phyloP scores from a whole-genome alignment of 1,284 basidiomycete species.

The Kwoniella shivajii region DNA sequence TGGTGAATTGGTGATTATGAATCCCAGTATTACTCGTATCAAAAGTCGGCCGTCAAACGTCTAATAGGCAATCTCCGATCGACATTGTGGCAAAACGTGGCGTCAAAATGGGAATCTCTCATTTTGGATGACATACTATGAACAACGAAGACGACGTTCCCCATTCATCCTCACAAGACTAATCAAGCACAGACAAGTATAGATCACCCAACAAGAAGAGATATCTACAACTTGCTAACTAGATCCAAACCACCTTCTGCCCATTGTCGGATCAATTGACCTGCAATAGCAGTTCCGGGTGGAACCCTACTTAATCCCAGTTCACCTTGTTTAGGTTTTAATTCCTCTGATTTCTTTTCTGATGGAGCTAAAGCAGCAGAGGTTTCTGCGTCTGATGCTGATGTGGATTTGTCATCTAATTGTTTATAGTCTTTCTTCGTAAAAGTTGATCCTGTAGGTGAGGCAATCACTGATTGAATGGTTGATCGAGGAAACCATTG shows the following conservation, averaged over 20 bases:
- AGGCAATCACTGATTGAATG: slow-evolving; percentile 61
- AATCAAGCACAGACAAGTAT: too few species aligned
- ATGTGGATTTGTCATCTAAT: slow-evolving; percentile 56
- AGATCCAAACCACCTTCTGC: slow-evolving; percentile 57
- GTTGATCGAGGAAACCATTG: slow-evolving; percentile 84
- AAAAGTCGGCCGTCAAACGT: neutral
- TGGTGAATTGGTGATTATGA: neutral
- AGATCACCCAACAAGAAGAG: too few species aligned
- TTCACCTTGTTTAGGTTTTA: slow-evolving; percentile 21
- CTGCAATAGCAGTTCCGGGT: slow-evolving; percentile 68
- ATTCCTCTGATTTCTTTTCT: slow-evolving; percentile 39
- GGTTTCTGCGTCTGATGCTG: slow-evolving; percentile 28
- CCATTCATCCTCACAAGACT: too few species aligned
- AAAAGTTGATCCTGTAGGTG: slow-evolving; percentile 62
- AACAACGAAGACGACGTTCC: too few species aligned
- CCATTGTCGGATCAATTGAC: slow-evolving; percentile 70
- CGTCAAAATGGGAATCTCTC: neutral
- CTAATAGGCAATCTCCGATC: neutral
- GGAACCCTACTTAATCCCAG: slow-evolving; percentile 68
- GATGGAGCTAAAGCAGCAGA: slow-evolving; percentile 44
- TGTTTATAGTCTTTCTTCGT: slow-evolving; percentile 64
- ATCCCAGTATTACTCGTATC: neutral
- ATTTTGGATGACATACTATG: neutral
- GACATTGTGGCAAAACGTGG: slow-evolving; percentile 5
- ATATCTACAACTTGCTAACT: slow-evolving; percentile 40